These are phyloP conservation scores for Rhizopogon hawkerae DNA, from an alignment of 1,284 basidiomycete genomes.

Conservation along the genomic window DNA sequence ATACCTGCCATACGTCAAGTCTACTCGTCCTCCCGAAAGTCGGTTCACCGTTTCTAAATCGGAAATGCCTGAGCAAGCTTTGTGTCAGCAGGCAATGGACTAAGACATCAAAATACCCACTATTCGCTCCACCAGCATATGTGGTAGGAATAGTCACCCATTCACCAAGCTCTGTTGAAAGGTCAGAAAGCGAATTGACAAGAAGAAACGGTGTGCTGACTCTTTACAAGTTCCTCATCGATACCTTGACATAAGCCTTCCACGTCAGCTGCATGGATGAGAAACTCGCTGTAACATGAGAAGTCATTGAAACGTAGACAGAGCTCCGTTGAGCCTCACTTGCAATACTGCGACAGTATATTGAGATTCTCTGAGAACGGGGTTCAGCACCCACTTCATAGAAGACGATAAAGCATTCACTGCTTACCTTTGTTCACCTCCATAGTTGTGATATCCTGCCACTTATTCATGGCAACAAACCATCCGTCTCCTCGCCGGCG, in stretches of 20 bases:
- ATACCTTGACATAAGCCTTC: constrained; percentile 97
- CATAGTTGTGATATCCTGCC: constrained; percentile 96
- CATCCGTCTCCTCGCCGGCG: constrained; percentile 70
- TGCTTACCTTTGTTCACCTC: constrained; percentile 71
- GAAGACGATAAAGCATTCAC: not conserved
- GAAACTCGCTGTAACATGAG: constrained; percentile 66
- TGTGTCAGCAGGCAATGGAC: constrained; percentile 6
- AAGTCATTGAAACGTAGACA: not conserved
- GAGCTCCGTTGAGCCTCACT: constrained; percentile 35
- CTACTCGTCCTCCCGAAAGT: constrained; percentile 81
- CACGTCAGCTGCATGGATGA: constrained; percentile 96
- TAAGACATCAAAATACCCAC: constrained; percentile 32
- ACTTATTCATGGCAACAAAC: constrained; percentile 98
- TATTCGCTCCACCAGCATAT: constrained; percentile 94
- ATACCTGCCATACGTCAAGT: constrained; percentile 93
- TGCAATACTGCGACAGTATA: constrained; percentile 68
- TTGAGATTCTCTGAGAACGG: constrained; percentile 54
- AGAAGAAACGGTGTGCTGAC: constrained; percentile 39
- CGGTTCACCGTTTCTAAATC: constrained; percentile 81
- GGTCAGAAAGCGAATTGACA: not conserved
- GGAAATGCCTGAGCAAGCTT: constrained; percentile 50
- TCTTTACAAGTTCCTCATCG: constrained; percentile 80
- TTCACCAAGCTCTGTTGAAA: constrained; percentile 68
- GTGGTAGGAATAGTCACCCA: constrained; percentile 92
- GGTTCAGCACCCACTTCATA: not conserved